phyloP scores from a whole-genome alignment of 352 stramenopile genomes.

The Phytophthora pseudosyringae region DNA sequence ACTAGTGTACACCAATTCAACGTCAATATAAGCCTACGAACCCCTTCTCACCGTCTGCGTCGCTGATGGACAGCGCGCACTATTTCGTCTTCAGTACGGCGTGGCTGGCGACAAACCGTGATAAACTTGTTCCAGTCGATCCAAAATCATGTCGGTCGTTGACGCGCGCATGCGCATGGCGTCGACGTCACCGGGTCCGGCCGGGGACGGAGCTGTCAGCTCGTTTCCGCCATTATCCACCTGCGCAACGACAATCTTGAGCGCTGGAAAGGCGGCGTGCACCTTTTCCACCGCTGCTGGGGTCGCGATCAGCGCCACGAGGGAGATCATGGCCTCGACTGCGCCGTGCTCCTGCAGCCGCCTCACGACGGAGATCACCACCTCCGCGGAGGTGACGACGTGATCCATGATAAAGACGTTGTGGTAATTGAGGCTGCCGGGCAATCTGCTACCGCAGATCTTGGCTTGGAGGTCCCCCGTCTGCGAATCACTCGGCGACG shows the following conservation, averaged over 20 bases:
- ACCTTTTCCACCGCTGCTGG: constrained; percentile 45
- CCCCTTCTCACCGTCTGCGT: background rate
- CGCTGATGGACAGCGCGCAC: background rate
- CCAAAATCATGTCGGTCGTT: constrained; percentile 40
- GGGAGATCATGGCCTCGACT: constrained; percentile 47
- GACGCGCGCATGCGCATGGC: constrained; percentile 9
- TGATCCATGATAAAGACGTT: constrained; percentile 62
- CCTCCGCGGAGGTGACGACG: constrained; percentile 37
- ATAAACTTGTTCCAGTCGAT: constrained; percentile 39
- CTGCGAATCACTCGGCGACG: constrained; percentile 17
- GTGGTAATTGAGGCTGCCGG: constrained; percentile 44
- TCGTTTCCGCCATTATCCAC: constrained; percentile 34
- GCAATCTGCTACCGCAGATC: constrained; percentile 23
- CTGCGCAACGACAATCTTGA: constrained; percentile 45
- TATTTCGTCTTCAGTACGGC: constrained; percentile 19
- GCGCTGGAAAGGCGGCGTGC: constrained; percentile 36
- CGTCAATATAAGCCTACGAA: constrained; percentile 12
- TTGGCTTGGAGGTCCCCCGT: constrained; percentile 21
- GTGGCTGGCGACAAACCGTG: constrained; percentile 13
- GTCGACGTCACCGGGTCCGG: constrained; percentile 2
- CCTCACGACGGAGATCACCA: constrained; percentile 44
- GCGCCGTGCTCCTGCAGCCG: constrained; percentile 44
- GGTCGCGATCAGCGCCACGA: constrained; percentile 52
- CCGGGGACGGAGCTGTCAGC: constrained; percentile 8
- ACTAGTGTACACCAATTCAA: constrained; percentile 32